Conservation (phyloP, 225 moss, liverwort and hornwort genomes). For the Lunularia cruciata region DNA sequence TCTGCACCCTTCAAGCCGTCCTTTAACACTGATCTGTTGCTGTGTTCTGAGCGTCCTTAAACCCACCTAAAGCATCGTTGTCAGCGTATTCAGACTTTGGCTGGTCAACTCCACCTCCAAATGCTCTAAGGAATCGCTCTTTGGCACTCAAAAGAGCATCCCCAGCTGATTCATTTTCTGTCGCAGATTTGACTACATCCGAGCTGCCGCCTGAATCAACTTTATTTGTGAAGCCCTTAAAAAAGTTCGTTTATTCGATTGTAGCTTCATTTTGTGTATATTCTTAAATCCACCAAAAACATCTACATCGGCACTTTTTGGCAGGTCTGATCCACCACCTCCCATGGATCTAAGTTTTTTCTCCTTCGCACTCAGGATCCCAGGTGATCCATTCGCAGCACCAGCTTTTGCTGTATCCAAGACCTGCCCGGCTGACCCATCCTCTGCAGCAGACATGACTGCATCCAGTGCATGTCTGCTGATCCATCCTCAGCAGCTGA, state of each 20-base stretch:
- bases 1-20: conserved; percentile 25
- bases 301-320: conserved; percentile 7
- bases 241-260: too few species aligned
- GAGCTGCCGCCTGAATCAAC: conserved; percentile 15
- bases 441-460: conserved; percentile 4
- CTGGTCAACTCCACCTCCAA: conserved; percentile 17
- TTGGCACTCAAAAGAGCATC: conserved; percentile 16
- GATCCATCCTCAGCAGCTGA: neutral
- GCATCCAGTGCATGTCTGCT: too few species aligned
- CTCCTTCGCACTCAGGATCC: conserved; percentile 21
- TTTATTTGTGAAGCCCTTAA: conserved; percentile 41
- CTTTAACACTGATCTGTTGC: conserved; percentile 43
- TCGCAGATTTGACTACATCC: conserved; percentile 21
- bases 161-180: neutral
- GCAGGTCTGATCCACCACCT: conserved; percentile 20
- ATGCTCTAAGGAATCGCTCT: conserved; percentile 16
- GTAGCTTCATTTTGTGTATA: too few species aligned
- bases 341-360: conserved; percentile 14
- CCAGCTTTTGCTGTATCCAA: conserved; percentile 3
- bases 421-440: conserved; percentile 9
- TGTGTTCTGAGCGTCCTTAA: conserved; percentile 51
- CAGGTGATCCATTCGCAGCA: neutral
- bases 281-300: conserved; percentile 27
- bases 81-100: conserved; percentile 3
- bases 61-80: conserved; percentile 1